These are phyloP conservation scores for Fusarium kyushuense DNA, from an alignment of 2,329 filamentous ascomycete genomes.

Conservation along the genomic window DNA sequence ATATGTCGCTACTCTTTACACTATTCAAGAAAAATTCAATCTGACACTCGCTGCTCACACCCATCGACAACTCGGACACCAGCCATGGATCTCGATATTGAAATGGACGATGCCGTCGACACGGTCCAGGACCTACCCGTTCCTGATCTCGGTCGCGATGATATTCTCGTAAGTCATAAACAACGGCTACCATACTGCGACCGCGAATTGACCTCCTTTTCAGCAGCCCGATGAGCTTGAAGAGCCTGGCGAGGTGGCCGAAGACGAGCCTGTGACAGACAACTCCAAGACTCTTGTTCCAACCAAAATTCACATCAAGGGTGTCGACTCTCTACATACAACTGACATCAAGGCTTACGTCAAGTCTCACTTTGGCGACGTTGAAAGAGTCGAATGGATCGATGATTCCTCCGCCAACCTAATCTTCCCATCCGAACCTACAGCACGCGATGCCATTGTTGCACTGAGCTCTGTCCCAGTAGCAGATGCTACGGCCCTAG, in stretches of 20 bases:
- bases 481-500: slow-evolving; percentile 66
- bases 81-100: slow-evolving; percentile 76
- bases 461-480: slow-evolving; percentile 66
- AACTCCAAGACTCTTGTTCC: slow-evolving; percentile 50
- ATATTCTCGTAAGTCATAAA: slow-evolving; percentile 53
- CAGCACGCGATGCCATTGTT: slow-evolving; percentile 66
- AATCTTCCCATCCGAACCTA: slow-evolving; percentile 71
- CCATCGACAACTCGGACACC: slow-evolving; percentile 4
- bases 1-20: not conserved
- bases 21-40: not conserved
- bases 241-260: slow-evolving; percentile 55
- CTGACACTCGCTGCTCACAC: not conserved
- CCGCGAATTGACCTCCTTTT: slow-evolving; percentile 30
- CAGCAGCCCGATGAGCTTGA: slow-evolving; percentile 55
- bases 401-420: slow-evolving; percentile 93
- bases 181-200: not conserved
- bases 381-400: slow-evolving; percentile 87
- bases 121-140: slow-evolving; percentile 47
- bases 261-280: slow-evolving; percentile 49
- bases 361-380: slow-evolving; percentile 70
- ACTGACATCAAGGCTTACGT: slow-evolving; percentile 83
- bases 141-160: slow-evolving; percentile 50
- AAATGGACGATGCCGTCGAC: slow-evolving; percentile 74
- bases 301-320: slow-evolving; percentile 83
- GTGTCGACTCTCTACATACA: slow-evolving; percentile 84